These are phyloP conservation scores for Tylopilus felleus DNA, from an alignment of 768 basidiomycete species.

Conservation along the genomic window DNA sequence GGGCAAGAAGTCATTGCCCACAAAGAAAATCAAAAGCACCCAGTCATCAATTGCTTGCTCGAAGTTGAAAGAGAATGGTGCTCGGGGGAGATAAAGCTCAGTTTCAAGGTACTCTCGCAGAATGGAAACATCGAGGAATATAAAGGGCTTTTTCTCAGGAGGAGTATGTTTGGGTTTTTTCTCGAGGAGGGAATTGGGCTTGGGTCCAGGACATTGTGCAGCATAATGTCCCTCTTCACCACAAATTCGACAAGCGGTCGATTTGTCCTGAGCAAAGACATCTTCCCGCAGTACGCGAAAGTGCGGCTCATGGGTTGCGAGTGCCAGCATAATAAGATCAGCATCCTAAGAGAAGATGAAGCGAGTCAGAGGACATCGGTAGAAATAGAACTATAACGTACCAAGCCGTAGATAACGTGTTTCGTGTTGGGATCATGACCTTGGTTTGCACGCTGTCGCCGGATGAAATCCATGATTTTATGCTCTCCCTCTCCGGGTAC, in stretches of 20 bases:
- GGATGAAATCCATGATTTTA: constrained; percentile 99
- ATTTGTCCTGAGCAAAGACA: constrained; percentile 86
- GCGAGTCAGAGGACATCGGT: constrained; percentile 5
- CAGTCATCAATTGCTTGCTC: constrained; percentile 99
- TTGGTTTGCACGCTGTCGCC: constrained; percentile 80
- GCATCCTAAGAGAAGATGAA: constrained; percentile 65
- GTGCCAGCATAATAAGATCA: constrained; percentile 96
- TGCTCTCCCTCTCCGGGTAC: constrained; percentile 99
- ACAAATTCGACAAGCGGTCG: constrained; percentile 83
- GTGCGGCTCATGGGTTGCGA: constrained; percentile 98
- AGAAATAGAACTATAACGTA: constrained; percentile 29
- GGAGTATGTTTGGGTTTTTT: constrained; percentile 45
- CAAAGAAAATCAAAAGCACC: constrained; percentile 99
- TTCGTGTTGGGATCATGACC: constrained; percentile 93
- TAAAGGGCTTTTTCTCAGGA: constrained; percentile 85
- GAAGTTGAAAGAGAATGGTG: constrained; percentile 83
- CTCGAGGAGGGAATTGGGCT: constrained; percentile 51
- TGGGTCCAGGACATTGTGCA: constrained; percentile 85
- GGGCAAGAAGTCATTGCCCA: constrained; percentile 97
- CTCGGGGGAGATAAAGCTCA: constrained; percentile 81
- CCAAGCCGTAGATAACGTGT: constrained; percentile 97
- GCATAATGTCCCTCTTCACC: constrained; percentile 95
- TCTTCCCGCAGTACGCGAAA: constrained; percentile 98
- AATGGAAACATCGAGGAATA: constrained; percentile 96
- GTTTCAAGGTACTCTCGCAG: constrained; percentile 97